These are phyloP conservation scores for Ceratobasidium sp. DNA, from an alignment of 1,284 basidiomycete species.

Conservation along the genomic window DNA sequence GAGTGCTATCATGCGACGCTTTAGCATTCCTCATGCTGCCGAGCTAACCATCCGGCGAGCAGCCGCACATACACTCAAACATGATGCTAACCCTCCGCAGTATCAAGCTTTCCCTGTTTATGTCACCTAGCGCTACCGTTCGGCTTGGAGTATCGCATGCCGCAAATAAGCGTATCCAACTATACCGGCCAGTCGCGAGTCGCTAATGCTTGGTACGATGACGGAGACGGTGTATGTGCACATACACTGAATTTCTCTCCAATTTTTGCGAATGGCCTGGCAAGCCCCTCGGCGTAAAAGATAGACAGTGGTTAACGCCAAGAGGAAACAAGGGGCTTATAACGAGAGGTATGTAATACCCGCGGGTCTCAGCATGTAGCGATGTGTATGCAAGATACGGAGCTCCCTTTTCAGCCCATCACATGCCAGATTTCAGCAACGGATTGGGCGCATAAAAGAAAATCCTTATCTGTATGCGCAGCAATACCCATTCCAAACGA, in stretches of 20 bases:
- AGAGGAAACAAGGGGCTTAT: slow-evolving; percentile 23
- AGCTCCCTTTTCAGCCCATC: background rate
- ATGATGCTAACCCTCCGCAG: slow-evolving; percentile 38
- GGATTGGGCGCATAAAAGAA: background rate
- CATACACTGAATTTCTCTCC: too few relatives aligned
- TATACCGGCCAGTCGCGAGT: background rate
- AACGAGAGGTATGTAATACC: slow-evolving; percentile 10
- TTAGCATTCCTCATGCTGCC: slow-evolving; percentile 2
- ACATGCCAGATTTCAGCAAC: background rate
- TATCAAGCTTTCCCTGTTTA: slow-evolving; percentile 25
- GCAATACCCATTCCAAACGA: background rate
- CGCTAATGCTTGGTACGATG: too few relatives aligned
- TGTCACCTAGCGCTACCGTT: slow-evolving; percentile 4
- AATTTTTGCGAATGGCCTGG: too few relatives aligned
- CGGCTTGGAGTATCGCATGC: slow-evolving; percentile 4
- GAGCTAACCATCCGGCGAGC: background rate
- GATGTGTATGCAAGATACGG: background rate
- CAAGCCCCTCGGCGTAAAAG: too few relatives aligned
- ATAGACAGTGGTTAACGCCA: slow-evolving; percentile 4
- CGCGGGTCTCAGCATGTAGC: background rate
- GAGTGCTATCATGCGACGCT: slow-evolving; percentile 12
- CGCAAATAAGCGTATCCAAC: background rate
- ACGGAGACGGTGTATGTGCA: too few relatives aligned
- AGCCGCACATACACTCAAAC: background rate
- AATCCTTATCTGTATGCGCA: slow-evolving; percentile 4